phyloP scores from a whole-genome alignment of 768 basidiomycete genomes.

The Mycena belliarum region DNA sequence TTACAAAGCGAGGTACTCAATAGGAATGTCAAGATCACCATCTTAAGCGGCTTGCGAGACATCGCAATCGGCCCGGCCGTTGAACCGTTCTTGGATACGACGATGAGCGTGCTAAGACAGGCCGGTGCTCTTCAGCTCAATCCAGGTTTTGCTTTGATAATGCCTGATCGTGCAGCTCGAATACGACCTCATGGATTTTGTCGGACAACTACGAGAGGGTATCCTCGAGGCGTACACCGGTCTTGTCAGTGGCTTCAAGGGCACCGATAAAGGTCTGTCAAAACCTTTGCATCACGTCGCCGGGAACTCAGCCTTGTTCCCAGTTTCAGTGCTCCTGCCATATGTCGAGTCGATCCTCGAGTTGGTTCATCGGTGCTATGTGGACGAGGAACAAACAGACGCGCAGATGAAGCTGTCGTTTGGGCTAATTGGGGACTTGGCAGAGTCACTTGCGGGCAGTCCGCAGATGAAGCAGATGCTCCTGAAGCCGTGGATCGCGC shows the following conservation, averaged over 20 bases:
- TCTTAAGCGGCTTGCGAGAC: conserved; percentile 94
- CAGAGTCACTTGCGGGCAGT: conserved; percentile 81
- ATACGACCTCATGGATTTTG: conserved; percentile 91
- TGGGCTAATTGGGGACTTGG: conserved; percentile 91
- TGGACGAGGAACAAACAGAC: conserved; percentile 85
- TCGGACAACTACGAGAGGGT: conserved; percentile 85
- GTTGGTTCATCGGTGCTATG: conserved; percentile 73
- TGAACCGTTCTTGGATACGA: conserved; percentile 86
- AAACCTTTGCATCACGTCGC: not conserved
- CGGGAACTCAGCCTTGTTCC: conserved; percentile 14
- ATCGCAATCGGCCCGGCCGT: conserved; percentile 88
- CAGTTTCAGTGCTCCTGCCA: conserved; percentile 59
- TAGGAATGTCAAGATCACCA: conserved; percentile 95
- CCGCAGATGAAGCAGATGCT: conserved; percentile 74
- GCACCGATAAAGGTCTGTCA: conserved; percentile 69
- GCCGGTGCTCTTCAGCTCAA: conserved; percentile 88
- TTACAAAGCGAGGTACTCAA: conserved; percentile 88
- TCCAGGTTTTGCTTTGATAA: conserved; percentile 42
- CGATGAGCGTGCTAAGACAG: conserved; percentile 89
- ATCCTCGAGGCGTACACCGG: conserved; percentile 97
- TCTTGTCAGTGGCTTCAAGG: conserved; percentile 88
- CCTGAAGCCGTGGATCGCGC: conserved; percentile 76
- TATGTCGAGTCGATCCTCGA: conserved; percentile 78
- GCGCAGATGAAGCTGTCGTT: conserved; percentile 70
- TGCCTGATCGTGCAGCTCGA: conserved; percentile 54